Evolutionary conservation across 805 yeast genomes (phyloP), one percentile per base, ranked within the genome.

Genomic region (Schwanniomyces occidentalis): DNA sequence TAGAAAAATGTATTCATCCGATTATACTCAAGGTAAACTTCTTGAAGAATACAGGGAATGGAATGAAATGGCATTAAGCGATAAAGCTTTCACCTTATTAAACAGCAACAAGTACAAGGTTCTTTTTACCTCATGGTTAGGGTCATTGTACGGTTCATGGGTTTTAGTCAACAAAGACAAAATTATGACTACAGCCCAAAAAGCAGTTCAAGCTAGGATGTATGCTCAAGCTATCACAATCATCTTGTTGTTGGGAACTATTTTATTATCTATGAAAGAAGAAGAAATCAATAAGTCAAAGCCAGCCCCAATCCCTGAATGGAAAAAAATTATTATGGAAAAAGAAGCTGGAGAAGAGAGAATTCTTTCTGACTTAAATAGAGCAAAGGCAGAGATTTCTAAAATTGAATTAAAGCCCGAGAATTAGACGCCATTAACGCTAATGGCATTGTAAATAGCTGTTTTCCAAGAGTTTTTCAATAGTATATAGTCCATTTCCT

Each of bases 151-250:
- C 46, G 95, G 89, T 1, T 82, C 95, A 4, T 87, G 91, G 87
- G 75, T 63, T 30, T 51, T 66, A 28, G 87, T 85, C 34, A 80
- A 85, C 63, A 76, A 73, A 48, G 95, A 87, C 57, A 81, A 79
- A 44, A 66, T 80, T 55, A 75, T 87, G 82, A 76, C 86, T 35
- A 74, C 71, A 44, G 64, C 93, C 4, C 95, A 87, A 64, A 87
- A 85, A 58, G 77, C 85, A 31, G 93, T 84, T 21, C 90, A 83
- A 56, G 95, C 95, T 20, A 80, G 95, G 75, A 86, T 86, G 85
- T 86, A 86, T 55, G 95, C 95, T 8, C 95, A 87, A 61, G 85
- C 83, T 45, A 62, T 85, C 35, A 84, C 95, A 2, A 89, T 87
- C 35, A 74, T 75, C 8, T 63, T 86, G 42, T 63, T 86, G 45